Evolutionary conservation across 306 rosid species (phyloP).

Genomic region (Trichosanthes truncata): DNA sequence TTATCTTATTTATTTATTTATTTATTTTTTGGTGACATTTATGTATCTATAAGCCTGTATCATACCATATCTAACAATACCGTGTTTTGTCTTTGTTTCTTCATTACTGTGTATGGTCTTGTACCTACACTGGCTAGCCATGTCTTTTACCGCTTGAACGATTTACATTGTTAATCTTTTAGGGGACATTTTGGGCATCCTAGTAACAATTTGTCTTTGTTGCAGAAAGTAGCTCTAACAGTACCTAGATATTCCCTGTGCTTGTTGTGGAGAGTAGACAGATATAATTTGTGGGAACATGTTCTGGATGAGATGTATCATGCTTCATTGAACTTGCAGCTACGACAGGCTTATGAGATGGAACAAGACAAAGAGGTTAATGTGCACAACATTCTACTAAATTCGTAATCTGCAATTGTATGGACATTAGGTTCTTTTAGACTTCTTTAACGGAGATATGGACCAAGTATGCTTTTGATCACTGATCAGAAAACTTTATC

Average conservation of each 20-base stretch:
- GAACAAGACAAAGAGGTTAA: conserved; percentile 65
- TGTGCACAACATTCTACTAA: not conserved
- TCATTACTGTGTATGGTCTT: not conserved
- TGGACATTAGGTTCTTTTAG: not conserved
- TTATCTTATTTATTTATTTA: not conserved
- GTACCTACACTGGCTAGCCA: not conserved
- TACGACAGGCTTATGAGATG: conserved; percentile 43
- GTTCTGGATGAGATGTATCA: conserved; percentile 85
- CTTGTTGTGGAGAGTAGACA: conserved; percentile 69
- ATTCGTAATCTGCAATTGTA: not conserved
- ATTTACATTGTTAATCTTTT: not conserved
- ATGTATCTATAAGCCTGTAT: not conserved
- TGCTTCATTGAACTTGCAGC: conserved; percentile 76
- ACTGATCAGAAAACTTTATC: not conserved
- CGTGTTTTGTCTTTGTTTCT: not conserved
- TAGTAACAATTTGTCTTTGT: conserved; percentile 9
- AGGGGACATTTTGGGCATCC: not conserved
- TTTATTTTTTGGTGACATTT: not conserved
- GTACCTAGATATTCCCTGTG: conserved; percentile 18
- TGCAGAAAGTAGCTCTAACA: conserved; percentile 50
- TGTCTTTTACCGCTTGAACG: not conserved
- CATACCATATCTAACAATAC: not conserved
- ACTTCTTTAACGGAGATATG: not conserved
- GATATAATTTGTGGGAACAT: conserved; percentile 45
- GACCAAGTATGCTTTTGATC: not conserved